Base-by-base conservation (phyloP, 495 filamentous ascomycete genomes). In the Trichoderma erinaceum region DNA sequence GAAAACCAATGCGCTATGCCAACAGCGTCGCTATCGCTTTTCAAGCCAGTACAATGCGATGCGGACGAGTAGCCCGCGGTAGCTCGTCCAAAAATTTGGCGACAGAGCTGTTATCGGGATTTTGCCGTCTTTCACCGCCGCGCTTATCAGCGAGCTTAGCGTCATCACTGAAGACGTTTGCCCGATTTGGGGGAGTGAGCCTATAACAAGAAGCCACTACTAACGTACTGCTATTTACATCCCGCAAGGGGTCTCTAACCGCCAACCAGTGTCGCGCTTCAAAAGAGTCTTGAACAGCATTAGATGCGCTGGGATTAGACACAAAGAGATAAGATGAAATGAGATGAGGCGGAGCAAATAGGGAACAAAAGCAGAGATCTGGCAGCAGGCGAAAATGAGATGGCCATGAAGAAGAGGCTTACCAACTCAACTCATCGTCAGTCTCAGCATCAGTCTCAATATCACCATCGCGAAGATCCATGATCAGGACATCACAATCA, bases 31-130 rank as follows among this genome's bases (percentile, higher is more conserved):
- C 63, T 15, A n/a, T 41, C 64, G 23, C 18, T 65, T 13, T 46
- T 27, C n/a, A 43, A 65, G 15, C 38, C 64, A 41, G 16, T 41
- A 35, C 21, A 29, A 41, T 27, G 64, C 64, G 10, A 41, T 46
- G 32, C 35, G 2, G 16, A 43, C 11, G 5, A 43, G 35, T 15
- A 15, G 15, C 38, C 35, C 15, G 64, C 38, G 35, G 13, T 27
- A 41, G 35, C 38, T 65, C 35, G 29, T 65, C 66, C 66, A 63
- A 68, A 68, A 68, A 68, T 68, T 63, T 68, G 65, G 65, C 65
- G 44, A 21, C 44, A 11, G 43, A 35, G 44, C 38, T 35, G 41
- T 46, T 35, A 48, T 52, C 41, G 41, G 27, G 0, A 18, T 68
- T 68, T 35, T 68, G 66, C 66, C 66, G 38, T 7, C 16, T 6